Evolutionary conservation across 495 filamentous ascomycete species (phyloP), one percentile per base, ranked within the genome.

Genomic region (Hypoxylon subgilvum): DNA sequence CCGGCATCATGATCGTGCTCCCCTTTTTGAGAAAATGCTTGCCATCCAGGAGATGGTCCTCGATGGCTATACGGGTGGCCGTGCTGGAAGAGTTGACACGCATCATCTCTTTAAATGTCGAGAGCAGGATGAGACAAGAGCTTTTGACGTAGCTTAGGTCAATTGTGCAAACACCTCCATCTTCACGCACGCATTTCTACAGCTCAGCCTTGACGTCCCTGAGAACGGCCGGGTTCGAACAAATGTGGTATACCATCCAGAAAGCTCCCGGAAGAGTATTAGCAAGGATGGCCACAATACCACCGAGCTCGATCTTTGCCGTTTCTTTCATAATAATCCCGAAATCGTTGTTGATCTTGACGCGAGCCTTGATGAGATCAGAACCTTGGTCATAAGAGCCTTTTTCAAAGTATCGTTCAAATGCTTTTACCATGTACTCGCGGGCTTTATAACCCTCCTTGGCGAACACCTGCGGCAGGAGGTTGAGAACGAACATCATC

Each of bases 21-120:
- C 64, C 69, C 40, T 67, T 70, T 34, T 68, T 71, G 0, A 74
- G 52, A 1, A 69, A 55, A 17, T 70, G 69, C 18, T 56, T 52
- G 19, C 39, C 42, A 23, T 70, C 62, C 0, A 73, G 47, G 0
- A 62, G 2, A 1, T 52, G 57, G 25, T 73, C 69, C 18, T 69
- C 57, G 21, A 54, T 50, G 1, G 67, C 68, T 6, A 43, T 13
- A 9, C 70, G 61, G 28, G 44, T 28, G 3, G 66, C 30, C 7
- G 47, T 46, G 10, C 40, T 44, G 8, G 22, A 16, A 1, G 22
- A 18, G 1, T 31, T 18, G 8, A 54, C 28, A 8, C 65, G 65
- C 10, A 68, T 25, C 0, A 54, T 57, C 41, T 71, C 68, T 22
- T 68, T 31, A 10, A 51, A 61, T 1, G 57, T 58, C 4, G 57